These are phyloP conservation scores for Mallotus japonicus DNA, from an alignment of 441 rosid genomes.

Conservation along the genomic window DNA sequence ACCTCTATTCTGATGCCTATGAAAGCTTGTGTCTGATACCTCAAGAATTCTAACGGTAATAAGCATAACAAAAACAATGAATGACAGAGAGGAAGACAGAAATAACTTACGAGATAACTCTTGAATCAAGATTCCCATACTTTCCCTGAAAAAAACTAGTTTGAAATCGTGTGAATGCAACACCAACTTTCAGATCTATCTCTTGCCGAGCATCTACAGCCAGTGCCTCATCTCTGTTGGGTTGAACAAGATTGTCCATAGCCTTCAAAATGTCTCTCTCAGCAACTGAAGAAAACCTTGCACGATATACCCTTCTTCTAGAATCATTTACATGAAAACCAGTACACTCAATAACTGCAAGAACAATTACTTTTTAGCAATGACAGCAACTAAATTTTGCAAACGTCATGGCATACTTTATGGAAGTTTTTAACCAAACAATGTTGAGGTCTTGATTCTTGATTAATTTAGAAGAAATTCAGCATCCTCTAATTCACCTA, in stretches of 20 bases:
- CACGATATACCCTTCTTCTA: constrained; percentile 69
- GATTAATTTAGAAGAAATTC: background rate
- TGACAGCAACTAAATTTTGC: background rate
- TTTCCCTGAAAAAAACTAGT: constrained; percentile 91
- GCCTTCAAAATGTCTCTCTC: constrained; percentile 87
- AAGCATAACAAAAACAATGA: constrained; percentile 15
- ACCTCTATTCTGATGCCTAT: background rate
- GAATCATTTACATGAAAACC: constrained; percentile 56
- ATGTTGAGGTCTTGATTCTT: background rate
- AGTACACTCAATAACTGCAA: constrained; percentile 76
- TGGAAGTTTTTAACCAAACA: background rate
- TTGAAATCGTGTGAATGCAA: constrained; percentile 91
- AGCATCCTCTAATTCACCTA: background rate
- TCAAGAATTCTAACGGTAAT: background rate
- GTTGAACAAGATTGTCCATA: constrained; percentile 78
- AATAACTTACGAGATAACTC: constrained; percentile 88
- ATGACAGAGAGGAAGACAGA: constrained; percentile 24
- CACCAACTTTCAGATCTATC: constrained; percentile 98
- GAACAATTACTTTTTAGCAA: constrained; percentile 20
- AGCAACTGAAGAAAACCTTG: constrained; percentile 88
- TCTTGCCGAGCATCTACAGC: constrained; percentile 99
- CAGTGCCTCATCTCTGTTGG: constrained; percentile 81
- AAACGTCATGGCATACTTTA: background rate
- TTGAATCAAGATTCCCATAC: constrained; percentile 90
- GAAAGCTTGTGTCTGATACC: background rate